These are phyloP conservation scores for Carex pumila DNA, from an alignment of 176 grass and related monocot species.

Conservation along the genomic window DNA sequence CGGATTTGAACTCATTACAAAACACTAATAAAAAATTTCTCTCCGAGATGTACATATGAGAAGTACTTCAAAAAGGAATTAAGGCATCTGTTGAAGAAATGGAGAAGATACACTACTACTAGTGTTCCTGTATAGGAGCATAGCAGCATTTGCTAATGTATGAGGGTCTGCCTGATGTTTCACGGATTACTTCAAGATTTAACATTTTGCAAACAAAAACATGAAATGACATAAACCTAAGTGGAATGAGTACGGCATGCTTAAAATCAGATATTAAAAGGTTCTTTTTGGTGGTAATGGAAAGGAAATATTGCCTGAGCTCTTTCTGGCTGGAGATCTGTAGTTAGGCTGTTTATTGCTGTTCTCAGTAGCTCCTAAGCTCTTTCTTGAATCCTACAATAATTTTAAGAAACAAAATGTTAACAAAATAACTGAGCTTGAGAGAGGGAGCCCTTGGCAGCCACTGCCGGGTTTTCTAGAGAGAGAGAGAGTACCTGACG, in stretches of 20 bases:
- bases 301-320: slow-evolving; percentile 45
- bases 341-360: slow-evolving; percentile 40
- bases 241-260: not conserved
- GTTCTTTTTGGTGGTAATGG: not conserved
- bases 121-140: not conserved
- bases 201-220: not conserved
- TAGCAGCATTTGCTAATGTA: not conserved
- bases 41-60: not conserved
- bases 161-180: not conserved
- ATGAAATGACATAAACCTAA: not conserved
- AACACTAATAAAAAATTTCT: no score
- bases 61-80: no score
- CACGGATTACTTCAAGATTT: not conserved
- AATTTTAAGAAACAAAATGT: not conserved
- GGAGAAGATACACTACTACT: not conserved
- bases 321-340: slow-evolving; percentile 55
- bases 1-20: not conserved
- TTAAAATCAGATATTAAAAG: not conserved
- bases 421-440: not conserved
- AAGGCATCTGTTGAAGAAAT: not conserved
- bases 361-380: slow-evolving; percentile 41
- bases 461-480: no score
- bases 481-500: slow-evolving; percentile 24
- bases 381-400: slow-evolving; percentile 42
- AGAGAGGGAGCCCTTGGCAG: not conserved